These are phyloP conservation scores for Setomelanomma holmii DNA, from an alignment of 2,329 filamentous ascomycete species.

Conservation along the genomic window DNA sequence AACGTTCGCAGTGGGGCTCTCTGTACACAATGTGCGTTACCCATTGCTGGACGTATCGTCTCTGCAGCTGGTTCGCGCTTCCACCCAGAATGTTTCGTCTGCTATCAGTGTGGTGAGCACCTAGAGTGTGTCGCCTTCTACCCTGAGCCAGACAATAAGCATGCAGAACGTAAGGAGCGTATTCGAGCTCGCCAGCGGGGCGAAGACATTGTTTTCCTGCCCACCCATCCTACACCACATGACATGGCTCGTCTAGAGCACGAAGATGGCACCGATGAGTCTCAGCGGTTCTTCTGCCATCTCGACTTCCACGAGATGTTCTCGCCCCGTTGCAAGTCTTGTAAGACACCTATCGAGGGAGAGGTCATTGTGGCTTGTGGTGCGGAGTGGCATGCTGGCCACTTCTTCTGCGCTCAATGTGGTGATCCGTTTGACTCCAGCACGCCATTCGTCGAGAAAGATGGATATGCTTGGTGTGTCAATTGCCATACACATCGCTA, in stretches of 20 bases:
- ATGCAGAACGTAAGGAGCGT: conserved; percentile 74
- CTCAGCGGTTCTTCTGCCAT: conserved; percentile 90
- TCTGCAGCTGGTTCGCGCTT: conserved; percentile 83
- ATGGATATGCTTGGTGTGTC: conserved; percentile 97
- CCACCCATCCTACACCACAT: conserved; percentile 58
- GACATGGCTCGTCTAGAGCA: conserved; percentile 64
- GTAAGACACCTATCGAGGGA: conserved; percentile 93
- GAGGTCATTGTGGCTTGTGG: conserved; percentile 94
- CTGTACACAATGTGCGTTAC: conserved; percentile 82
- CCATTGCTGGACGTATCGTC: conserved; percentile 90
- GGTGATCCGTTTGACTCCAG: conserved; percentile 75
- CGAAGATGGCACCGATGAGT: conserved; percentile 68
- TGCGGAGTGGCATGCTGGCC: conserved; percentile 94
- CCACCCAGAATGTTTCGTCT: conserved; percentile 91
- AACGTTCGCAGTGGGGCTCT: conserved; percentile 67
- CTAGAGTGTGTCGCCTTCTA: conserved; percentile 97
- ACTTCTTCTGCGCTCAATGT: conserved; percentile 99
- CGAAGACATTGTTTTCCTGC: conserved; percentile 55
- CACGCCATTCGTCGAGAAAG: conserved; percentile 93
- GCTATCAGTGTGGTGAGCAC: conserved; percentile 83
- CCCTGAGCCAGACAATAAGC: conserved; percentile 79
- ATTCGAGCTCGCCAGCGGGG: conserved; percentile 68
- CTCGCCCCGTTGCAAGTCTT: conserved; percentile 91
- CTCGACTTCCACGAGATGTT: conserved; percentile 98
- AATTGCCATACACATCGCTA: conserved; percentile 91